Evolutionary conservation across 108 stramenopile species (phyloP), one percentile per base, ranked within the genome.

Genomic region (Mediolabrus comicus): DNA sequence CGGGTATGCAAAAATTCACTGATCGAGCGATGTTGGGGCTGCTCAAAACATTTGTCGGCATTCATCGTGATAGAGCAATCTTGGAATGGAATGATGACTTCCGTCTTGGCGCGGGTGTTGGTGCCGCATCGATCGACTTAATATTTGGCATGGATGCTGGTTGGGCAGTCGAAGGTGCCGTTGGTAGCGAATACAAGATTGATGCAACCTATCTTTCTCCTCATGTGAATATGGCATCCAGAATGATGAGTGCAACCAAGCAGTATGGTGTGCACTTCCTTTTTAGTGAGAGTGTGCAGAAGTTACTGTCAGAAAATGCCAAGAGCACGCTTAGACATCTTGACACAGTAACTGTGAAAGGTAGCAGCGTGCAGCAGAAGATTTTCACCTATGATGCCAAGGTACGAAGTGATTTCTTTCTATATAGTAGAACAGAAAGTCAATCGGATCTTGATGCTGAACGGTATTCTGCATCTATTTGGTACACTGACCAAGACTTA

Each of bases 151-250:
- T 98, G 88, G 94, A 97, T 82, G 92, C 96, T 32, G 98, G 98
- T 14, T 98, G 98, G 98, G 94, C 94, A 8, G 87, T 95, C 0
- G 96, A 97, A 62, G 96, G 96, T 38, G 96, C 96, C 3, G 96
- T 97, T 16, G 96, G 96, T 3, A 87, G 85, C 38, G 71, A 82
- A 39, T 88, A 91, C 79, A 97, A 97, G 72, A 92, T 97, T 61
- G 97, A 98, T 77, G 97, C 97, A 30, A 98, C 97, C n/a, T 98
- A 98, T 66, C 80, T 98, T 5, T 95, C 93, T 14, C 97, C 97
- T 13, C 94, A 95, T 77, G 97, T 98, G 19, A 98, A 98, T 66
- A 94, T 96, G 94, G 92, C 97, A 19, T 90, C 93, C 4, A 80
- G 97, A 46, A 94, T 98, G 92, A 94, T 92, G 91, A 88, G 87